Percentiles rank a stretch among this genome's conserved stretches.
Conservation (phyloP, 2,329 filamentous ascomycete species). For the Phoma sp. region DNA sequence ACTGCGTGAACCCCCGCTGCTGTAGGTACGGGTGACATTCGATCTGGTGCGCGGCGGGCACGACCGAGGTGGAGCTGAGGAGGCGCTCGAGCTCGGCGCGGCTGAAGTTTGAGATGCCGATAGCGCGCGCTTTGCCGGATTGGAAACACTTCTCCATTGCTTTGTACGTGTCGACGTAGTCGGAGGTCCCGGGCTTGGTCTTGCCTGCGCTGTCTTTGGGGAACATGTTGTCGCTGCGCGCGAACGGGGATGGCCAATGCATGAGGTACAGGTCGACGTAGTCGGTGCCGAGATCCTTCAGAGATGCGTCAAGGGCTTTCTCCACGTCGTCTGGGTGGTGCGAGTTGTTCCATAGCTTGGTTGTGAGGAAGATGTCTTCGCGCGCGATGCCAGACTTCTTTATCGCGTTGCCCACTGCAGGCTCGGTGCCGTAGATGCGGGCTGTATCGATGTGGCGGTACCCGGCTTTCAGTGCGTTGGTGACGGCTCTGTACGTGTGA, state of each 20-base stretch:
- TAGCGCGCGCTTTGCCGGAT: slow-evolving; percentile 40
- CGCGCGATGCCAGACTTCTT: slow-evolving; percentile 41
- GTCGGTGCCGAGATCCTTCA: slow-evolving; percentile 79
- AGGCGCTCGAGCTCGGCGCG: slow-evolving; percentile 57
- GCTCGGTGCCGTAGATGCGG: slow-evolving; percentile 36
- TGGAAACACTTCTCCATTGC: slow-evolving; percentile 51
- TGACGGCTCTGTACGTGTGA: slow-evolving; percentile 44
- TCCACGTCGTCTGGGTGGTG: slow-evolving; percentile 72
- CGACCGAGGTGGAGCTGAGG: slow-evolving; percentile 51
- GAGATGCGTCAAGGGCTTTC: slow-evolving; percentile 73
- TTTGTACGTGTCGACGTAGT: slow-evolving; percentile 42
- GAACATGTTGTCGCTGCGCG: slow-evolving; percentile 70
- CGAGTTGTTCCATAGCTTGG: slow-evolving; percentile 91
- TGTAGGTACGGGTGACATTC: slow-evolving; percentile 43
- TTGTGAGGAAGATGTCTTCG: slow-evolving; percentile 59
- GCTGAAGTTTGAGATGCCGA: slow-evolving; percentile 46
- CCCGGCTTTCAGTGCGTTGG: slow-evolving; percentile 36
- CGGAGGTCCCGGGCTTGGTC: slow-evolving; percentile 28
- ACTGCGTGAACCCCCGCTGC: slow-evolving; percentile 33
- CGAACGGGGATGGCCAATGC: slow-evolving; percentile 76
- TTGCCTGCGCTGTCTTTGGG: slow-evolving; percentile 55
- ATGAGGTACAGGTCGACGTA: slow-evolving; percentile 91
- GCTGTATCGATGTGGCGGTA: slow-evolving; percentile 43
- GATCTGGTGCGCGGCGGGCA: slow-evolving; percentile 42
- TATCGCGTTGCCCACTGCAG: slow-evolving; percentile 35